Evolutionary conservation across 176 grass and related monocot species (phyloP), one percentile per base, ranked within the genome.

Genomic region (Miscanthus lutarioriparius): DNA sequence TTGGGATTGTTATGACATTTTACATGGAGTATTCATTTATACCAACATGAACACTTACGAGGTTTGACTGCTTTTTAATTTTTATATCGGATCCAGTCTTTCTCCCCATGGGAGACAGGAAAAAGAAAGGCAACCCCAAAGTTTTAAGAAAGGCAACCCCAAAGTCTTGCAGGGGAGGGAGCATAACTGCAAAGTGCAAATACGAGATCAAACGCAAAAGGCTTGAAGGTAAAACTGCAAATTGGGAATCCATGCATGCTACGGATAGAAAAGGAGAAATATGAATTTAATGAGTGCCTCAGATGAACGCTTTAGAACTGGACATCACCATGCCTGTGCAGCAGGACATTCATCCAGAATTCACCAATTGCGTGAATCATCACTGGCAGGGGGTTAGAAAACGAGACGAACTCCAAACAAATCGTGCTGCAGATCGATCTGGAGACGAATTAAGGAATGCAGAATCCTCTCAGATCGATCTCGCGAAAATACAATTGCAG

Each of bases 341-440:
- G 65, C 25, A 88, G 54, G 41, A 40, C 76, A 27, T 68, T 84
- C 81, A 84, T 89, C 69, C 76, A 89, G 76, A 89, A 80, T 85
- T 89, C 87, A 89, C 87, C 82, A 63, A 38, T 72, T 77, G 51
- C 76, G 39, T 39, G 7, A 19, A 88, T 67, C 81, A 80, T 84
- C 82, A 84, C 16, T 2, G 45, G 87, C 87, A 51, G 4, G 47
- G 9, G 16, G 23, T n/a, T 10, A 23, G 8, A 15, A 22, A 35
- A 32, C 20, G 17, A 38, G 41, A 76, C 15, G 6, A 47, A n/a
- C 10, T 3, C 27, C 2, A 8, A 67, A 80, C 16, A 47, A 48
- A 67, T 67, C 6, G 27, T 35, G 64, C 7, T 32, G 25, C 15
- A 32, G 77, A 67, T 67, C 77, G 25, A 30, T 66, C 25, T 2